Evolutionary conservation across 345 rosid genomes (phyloP).

Genomic region (Isatis tinctoria): DNA sequence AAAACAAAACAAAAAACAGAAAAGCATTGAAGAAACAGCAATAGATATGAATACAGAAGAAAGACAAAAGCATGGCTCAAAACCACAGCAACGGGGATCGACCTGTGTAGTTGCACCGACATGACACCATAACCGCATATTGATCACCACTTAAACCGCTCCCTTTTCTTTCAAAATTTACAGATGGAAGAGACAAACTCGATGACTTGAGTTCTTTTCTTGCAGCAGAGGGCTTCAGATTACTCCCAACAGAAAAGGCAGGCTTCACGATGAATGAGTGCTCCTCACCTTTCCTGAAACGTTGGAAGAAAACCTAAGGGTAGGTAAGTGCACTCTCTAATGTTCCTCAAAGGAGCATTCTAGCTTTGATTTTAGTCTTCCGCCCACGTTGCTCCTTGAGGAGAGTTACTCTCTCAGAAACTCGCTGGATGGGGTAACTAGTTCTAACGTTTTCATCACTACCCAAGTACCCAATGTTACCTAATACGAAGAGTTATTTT

Average conservation of each 20-base stretch:
- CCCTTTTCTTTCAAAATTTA: conserved; percentile 45
- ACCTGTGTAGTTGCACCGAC: conserved; percentile 92
- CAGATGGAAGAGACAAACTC: conserved; percentile 43
- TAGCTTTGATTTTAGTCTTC: conserved; percentile 13
- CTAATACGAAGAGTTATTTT: not conserved
- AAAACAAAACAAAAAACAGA: not conserved
- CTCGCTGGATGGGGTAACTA: not conserved
- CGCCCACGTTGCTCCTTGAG: not conserved
- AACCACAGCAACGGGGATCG: conserved; percentile 24
- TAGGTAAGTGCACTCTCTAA: conserved; percentile 19
- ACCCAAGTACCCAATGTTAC: conserved; percentile 10
- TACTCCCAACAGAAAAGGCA: conserved; percentile 53
- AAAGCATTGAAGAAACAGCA: not conserved
- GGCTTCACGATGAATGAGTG: conserved; percentile 95
- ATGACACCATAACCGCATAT: conserved; percentile 86
- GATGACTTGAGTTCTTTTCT: conserved; percentile 42
- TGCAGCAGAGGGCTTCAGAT: conserved; percentile 47
- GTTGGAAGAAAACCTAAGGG: conserved; percentile 8
- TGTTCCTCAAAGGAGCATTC: not conserved
- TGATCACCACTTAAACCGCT: conserved; percentile 45
- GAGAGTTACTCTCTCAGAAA: conserved; percentile 4
- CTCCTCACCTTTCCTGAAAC: conserved; percentile 91
- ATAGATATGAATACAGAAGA: not conserved
- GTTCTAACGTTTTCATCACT: not conserved
- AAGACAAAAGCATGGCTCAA: conserved; percentile 16